Evolutionary conservation across 192 early-diverging fungal species (phyloP).

Genomic region (Podila minutissima): DNA sequence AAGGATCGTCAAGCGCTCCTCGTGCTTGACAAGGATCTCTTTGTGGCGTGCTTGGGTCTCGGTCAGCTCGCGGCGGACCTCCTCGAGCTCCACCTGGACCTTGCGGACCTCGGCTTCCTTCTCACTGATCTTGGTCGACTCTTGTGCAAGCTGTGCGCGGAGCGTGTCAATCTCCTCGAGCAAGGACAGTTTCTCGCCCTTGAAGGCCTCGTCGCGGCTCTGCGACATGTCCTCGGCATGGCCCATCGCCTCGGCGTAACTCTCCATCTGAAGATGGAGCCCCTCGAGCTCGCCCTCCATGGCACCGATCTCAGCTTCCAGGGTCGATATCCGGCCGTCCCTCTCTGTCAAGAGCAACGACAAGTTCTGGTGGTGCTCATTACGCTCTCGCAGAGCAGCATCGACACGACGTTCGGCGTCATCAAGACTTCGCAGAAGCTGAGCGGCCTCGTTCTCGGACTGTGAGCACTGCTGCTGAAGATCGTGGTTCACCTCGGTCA

Average conservation of each 20-base stretch:
- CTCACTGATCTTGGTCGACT: not conserved
- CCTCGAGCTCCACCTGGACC: not conserved
- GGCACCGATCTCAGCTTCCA: constrained; percentile 30
- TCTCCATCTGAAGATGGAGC: constrained; percentile 30
- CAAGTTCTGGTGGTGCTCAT: constrained; percentile 7
- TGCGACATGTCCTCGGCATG: constrained; percentile 38
- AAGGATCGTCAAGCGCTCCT: not conserved
- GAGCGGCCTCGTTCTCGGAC: constrained; percentile 4
- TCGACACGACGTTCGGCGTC: constrained; percentile 21
- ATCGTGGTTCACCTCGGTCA: constrained; percentile 9
- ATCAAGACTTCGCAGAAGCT: not conserved
- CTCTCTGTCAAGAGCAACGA: constrained; percentile 13
- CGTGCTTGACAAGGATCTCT: not conserved
- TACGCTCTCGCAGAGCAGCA: not conserved
- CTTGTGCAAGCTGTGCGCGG: constrained; percentile 14
- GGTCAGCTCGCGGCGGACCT: not conserved
- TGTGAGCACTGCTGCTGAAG: constrained; percentile 8
- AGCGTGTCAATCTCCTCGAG: constrained; percentile 48
- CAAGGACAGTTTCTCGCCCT: constrained; percentile 40
- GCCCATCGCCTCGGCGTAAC: constrained; percentile 27
- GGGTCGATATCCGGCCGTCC: constrained; percentile 21
- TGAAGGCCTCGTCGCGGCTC: constrained; percentile 35
- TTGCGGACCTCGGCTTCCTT: not conserved
- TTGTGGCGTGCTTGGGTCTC: constrained; percentile 3
- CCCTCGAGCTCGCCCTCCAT: constrained; percentile 43